Evolutionary conservation across 129 eudicot genomes (phyloP).

Genomic region (Flaveria trinervia): DNA sequence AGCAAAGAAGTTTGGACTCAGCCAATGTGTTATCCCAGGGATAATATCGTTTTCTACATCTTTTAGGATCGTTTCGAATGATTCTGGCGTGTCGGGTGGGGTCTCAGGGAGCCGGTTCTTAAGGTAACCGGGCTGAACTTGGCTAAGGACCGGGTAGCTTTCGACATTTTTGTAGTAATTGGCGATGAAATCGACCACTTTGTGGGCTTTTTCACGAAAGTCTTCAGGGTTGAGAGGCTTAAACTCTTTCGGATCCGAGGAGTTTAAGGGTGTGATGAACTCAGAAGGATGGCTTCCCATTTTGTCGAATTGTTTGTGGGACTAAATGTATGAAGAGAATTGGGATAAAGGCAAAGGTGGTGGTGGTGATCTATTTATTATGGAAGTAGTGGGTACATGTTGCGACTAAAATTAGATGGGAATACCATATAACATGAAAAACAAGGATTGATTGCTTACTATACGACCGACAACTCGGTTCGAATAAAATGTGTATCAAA

Average conservation of each 20-base stretch:
- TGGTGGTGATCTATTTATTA: too few relatives aligned
- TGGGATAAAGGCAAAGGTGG: neutral
- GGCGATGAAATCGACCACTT: conserved; percentile 38
- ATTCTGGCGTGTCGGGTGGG: conserved; percentile 40
- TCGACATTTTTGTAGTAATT: conserved; percentile 43
- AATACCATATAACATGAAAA: too few relatives aligned
- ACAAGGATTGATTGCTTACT: too few relatives aligned
- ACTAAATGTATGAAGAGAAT: neutral
- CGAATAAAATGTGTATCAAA: too few relatives aligned
- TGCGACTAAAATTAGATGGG: too few relatives aligned
- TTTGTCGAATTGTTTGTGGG: neutral
- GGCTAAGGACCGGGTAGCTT: conserved; percentile 38
- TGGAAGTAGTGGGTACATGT: too few relatives aligned
- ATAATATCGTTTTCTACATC: conserved; percentile 36
- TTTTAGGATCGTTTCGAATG: conserved; percentile 31
- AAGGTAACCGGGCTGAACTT: conserved; percentile 45
- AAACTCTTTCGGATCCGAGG: conserved; percentile 20
- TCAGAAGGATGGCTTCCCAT: conserved; percentile 37
- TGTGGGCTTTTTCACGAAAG: conserved; percentile 45
- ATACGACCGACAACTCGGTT: too few relatives aligned
- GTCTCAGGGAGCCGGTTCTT: conserved; percentile 33
- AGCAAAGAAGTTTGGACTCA: conserved; percentile 50
- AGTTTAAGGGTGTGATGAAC: neutral
- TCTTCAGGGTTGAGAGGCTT: conserved; percentile 43
- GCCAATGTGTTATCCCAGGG: conserved; percentile 57